These are phyloP conservation scores for Coemansia sp. DNA, from an alignment of 192 early-diverging fungal genomes.

Conservation along the genomic window DNA sequence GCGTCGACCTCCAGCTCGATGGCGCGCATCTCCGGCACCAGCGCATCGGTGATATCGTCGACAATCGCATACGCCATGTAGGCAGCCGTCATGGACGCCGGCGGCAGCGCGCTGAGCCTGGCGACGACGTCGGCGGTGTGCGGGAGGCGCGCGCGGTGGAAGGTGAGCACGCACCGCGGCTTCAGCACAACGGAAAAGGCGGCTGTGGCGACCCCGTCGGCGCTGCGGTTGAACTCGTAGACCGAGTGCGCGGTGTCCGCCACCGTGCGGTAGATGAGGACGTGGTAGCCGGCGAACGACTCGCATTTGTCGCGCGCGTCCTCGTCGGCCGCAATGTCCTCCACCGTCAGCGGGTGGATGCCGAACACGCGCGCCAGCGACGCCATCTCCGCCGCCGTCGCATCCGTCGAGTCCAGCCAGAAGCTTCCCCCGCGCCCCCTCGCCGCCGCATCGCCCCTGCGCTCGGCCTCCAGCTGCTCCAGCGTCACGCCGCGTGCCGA, in stretches of 20 bases:
- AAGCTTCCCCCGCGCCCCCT: conserved; percentile 49
- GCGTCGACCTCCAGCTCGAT: conserved; percentile 96
- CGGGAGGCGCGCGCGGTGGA: conserved; percentile 56
- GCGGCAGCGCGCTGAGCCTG: conserved; percentile 32
- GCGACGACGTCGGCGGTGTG: conserved; percentile 55
- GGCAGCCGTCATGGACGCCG: conserved; percentile 19
- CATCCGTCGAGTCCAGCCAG: conserved; percentile 74
- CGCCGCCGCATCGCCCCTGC: not conserved
- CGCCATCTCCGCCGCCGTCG: conserved; percentile 64
- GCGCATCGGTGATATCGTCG: conserved; percentile 93
- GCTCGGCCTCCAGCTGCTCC: conserved; percentile 26
- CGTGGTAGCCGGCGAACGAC: conserved; percentile 77
- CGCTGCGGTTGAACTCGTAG: conserved; percentile 53
- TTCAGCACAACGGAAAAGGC: conserved; percentile 55
- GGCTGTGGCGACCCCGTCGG: conserved; percentile 62
- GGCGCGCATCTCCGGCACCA: conserved; percentile 80
- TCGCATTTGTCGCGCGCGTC: conserved; percentile 96
- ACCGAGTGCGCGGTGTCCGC: conserved; percentile 54
- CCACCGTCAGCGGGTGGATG: conserved; percentile 78
- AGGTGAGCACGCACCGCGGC: conserved; percentile 30
- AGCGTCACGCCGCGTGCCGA: conserved; percentile 19
- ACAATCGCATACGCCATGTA: conserved; percentile 82
- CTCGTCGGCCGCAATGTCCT: conserved; percentile 87
- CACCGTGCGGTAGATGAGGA: conserved; percentile 81
- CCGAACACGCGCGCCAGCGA: conserved; percentile 64